Base-by-base conservation (phyloP, 805 yeast species). In the Candida vaughaniae region DNA sequence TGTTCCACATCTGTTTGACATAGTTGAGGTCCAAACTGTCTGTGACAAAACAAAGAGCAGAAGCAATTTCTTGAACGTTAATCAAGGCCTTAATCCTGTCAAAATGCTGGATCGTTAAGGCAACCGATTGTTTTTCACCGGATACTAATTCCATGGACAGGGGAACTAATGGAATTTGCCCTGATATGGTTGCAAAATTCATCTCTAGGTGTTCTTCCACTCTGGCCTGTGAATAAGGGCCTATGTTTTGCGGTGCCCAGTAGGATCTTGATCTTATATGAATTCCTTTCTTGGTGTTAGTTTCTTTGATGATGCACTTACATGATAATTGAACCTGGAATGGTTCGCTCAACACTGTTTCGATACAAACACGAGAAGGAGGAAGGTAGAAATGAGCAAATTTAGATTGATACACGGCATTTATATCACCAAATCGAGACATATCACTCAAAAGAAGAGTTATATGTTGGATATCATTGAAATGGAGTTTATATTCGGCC, bases 211-310 rank as follows among this genome's bases (percentile, higher is more conserved):
- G 41, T 14, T 54, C 54, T 44, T 78, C 80, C 4, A 73, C 58
- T 8, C 80, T 77, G 0, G 90, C 76, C 59, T 93, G 99, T 0
- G 99, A 91, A 55, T 93, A 93, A 0, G 99, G 99, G 0, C 99
- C 99, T 31, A 93, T 93, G 48, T 93, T 93, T 25, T 95, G 91
- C 0, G 99, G 99, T 0, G 97, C 98, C 99, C 99, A 93, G 56
- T 85, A 90, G 27, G 97, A 89, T 41, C 90, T 71, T 1, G 97
- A 89, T 50, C 93, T 91, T 6, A 93, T 88, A 53, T 93, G 98
- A 11, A 91, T 64, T 0, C 98, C 96, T 20, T 62, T 64, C 47
- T 83, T 83, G 19, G 46, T 47, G 3, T 32, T 35, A 6, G 40
- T 29, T 22, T 61, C 51, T 17, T 58, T 47, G 12, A 79, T 51